Conservation (phyloP, 164 flowering plant species). For the Cinnamomum chago region DNA sequence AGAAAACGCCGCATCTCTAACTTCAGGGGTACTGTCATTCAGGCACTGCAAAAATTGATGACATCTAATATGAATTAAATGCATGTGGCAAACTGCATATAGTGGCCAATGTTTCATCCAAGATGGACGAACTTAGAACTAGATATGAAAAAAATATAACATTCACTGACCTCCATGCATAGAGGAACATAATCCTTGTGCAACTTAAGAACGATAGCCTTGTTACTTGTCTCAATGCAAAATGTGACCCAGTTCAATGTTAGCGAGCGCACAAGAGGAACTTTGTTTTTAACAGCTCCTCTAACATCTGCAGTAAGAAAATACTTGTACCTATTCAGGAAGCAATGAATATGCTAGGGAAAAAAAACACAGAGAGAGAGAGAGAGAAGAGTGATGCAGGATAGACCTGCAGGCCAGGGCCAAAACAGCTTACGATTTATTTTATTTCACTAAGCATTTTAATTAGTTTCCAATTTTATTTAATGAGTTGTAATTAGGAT, state of each 20-base stretch:
- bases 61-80: not conserved
- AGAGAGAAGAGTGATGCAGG: not conserved
- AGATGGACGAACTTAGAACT: not conserved
- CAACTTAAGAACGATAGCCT: conserved; percentile 74
- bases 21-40: conserved; percentile 97
- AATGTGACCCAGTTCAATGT: conserved; percentile 92
- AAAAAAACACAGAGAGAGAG: not conserved
- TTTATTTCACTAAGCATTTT: too few relatives aligned
- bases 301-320: conserved; percentile 61
- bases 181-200: conserved; percentile 98
- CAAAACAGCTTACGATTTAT: too few relatives aligned
- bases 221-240: conserved; percentile 90
- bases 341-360: not conserved
- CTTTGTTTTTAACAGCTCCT: conserved; percentile 87
- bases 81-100: not conserved
- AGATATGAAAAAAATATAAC: not conserved
- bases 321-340: not conserved
- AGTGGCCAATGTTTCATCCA: not conserved
- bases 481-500: too few relatives aligned
- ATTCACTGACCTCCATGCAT: conserved; percentile 88
- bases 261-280: conserved; percentile 94
- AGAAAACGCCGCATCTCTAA: conserved; percentile 96
- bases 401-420: too few relatives aligned
- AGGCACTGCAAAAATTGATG: conserved; percentile 51
- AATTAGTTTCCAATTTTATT: too few relatives aligned